Evolutionary conservation across 2,329 filamentous ascomycete genomes (phyloP).

Genomic region (Talaromyces verruculosus): DNA sequence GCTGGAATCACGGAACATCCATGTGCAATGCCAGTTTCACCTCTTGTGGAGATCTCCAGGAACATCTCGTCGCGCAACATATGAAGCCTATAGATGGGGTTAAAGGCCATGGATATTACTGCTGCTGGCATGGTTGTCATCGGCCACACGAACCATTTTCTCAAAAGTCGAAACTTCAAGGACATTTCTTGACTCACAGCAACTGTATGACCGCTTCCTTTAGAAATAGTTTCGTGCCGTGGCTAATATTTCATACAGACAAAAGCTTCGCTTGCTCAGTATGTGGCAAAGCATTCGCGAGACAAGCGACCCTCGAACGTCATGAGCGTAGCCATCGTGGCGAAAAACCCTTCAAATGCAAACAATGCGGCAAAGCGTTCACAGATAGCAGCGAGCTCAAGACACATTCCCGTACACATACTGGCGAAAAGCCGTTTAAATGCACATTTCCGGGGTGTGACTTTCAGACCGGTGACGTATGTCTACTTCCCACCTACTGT

Average conservation of each 20-base stretch:
- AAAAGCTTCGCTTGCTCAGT: slow-evolving; percentile 45
- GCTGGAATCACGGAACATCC: slow-evolving; percentile 35
- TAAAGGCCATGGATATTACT: slow-evolving; percentile 46
- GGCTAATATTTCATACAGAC: slow-evolving; percentile 29
- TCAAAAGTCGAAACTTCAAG: slow-evolving; percentile 48
- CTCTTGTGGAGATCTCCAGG: slow-evolving; percentile 40
- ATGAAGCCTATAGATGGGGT: slow-evolving; percentile 40
- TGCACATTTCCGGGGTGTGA: slow-evolving; percentile 45
- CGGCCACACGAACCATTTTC: slow-evolving; percentile 46
- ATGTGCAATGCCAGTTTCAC: slow-evolving; percentile 40
- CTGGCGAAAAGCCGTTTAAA: slow-evolving; percentile 46
- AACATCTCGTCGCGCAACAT: slow-evolving; percentile 41
- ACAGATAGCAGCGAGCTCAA: slow-evolving; percentile 49
- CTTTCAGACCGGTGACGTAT: slow-evolving; percentile 47
- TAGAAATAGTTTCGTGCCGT: neutral
- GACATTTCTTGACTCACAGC: slow-evolving; percentile 47
- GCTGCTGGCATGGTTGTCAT: slow-evolving; percentile 45
- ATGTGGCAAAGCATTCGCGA: slow-evolving; percentile 44
- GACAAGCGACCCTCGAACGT: slow-evolving; percentile 45
- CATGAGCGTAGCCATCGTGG: slow-evolving; percentile 47
- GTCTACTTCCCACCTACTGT: slow-evolving; percentile 19
- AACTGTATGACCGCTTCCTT: slow-evolving; percentile 36
- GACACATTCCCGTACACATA: slow-evolving; percentile 46
- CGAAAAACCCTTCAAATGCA: slow-evolving; percentile 46
- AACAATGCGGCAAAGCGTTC: slow-evolving; percentile 44